Evolutionary conservation across 1,284 basidiomycete species (phyloP).

Genomic region (Agroathelia rolfsii): DNA sequence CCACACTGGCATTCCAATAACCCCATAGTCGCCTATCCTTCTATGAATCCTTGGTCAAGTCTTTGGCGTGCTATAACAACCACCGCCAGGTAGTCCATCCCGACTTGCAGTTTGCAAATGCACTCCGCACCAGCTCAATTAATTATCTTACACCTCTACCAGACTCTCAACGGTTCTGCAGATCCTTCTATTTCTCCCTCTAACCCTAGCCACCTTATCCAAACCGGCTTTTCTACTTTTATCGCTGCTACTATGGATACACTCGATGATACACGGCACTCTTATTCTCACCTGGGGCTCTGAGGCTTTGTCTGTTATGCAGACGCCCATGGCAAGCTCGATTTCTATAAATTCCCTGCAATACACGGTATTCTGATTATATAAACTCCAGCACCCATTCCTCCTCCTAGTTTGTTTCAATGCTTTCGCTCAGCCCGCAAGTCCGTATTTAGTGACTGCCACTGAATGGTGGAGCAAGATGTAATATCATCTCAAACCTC

Average conservation of each 20-base stretch:
- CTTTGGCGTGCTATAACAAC: no score
- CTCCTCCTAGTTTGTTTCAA: conserved; percentile 76
- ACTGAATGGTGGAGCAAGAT: conserved; percentile 65
- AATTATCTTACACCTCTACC: no score
- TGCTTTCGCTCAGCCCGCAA: conserved; percentile 53
- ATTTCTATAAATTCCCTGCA: no score
- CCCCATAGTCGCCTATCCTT: no score
- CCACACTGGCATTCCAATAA: no score
- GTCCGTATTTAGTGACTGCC: conserved; percentile 45
- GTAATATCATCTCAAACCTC: no score
- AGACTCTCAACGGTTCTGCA: conserved; percentile 70
- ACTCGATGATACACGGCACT: conserved; percentile 69
- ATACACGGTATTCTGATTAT: no score
- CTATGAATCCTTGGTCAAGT: no score
- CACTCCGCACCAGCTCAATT: no score
- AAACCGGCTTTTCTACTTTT: conserved; percentile 71
- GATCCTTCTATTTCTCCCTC: conserved; percentile 74
- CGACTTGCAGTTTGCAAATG: no score
- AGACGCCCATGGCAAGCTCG: conserved; percentile 71
- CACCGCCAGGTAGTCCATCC: no score
- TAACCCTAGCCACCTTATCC: conserved; percentile 73
- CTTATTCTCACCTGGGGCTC: conserved; percentile 59
- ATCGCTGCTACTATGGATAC: conserved; percentile 66
- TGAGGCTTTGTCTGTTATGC: conserved; percentile 57
- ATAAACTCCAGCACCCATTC: no score